Conservation (phyloP, 257 asterid species). For the Nicotiana otophora region DNA sequence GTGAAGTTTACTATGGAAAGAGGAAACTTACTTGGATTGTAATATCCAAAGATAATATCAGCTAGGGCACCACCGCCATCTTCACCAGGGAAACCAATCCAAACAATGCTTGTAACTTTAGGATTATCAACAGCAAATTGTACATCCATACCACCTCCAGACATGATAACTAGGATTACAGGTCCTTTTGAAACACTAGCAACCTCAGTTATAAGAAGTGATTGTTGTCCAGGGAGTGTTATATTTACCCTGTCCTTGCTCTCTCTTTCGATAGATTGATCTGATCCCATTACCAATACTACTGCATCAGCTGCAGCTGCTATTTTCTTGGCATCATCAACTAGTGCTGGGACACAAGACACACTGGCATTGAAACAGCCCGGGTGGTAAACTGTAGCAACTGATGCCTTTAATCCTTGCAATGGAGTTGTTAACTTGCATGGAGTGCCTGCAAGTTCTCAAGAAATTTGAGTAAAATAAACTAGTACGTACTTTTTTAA, state of each 20-base stretch:
- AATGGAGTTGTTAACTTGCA: constrained; percentile 65
- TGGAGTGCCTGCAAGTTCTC: constrained; percentile 47
- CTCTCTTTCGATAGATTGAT: constrained; percentile 64
- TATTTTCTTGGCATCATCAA: constrained; percentile 47
- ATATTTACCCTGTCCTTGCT: constrained; percentile 48
- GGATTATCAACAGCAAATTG: constrained; percentile 69
- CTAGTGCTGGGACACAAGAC: constrained; percentile 45
- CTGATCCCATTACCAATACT: constrained; percentile 76
- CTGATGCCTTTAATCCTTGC: constrained; percentile 52
- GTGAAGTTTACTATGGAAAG: not conserved
- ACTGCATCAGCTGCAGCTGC: constrained; percentile 72
- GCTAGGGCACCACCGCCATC: constrained; percentile 91
- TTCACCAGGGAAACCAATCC: constrained; percentile 97
- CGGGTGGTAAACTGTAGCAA: constrained; percentile 40
- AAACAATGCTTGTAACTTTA: constrained; percentile 62
- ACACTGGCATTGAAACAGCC: constrained; percentile 49
- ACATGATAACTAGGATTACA: constrained; percentile 80
- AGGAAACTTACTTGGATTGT: constrained; percentile 61
- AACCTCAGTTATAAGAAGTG: constrained; percentile 47
- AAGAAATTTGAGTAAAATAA: not conserved
- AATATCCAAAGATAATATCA: constrained; percentile 55
- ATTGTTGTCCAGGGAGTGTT: constrained; percentile 89
- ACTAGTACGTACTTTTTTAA: not conserved
- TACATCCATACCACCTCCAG: constrained; percentile 86
- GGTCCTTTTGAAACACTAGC: constrained; percentile 69